Conservation (phyloP, 306 rosid species). For the Cicer yamashitae region DNA sequence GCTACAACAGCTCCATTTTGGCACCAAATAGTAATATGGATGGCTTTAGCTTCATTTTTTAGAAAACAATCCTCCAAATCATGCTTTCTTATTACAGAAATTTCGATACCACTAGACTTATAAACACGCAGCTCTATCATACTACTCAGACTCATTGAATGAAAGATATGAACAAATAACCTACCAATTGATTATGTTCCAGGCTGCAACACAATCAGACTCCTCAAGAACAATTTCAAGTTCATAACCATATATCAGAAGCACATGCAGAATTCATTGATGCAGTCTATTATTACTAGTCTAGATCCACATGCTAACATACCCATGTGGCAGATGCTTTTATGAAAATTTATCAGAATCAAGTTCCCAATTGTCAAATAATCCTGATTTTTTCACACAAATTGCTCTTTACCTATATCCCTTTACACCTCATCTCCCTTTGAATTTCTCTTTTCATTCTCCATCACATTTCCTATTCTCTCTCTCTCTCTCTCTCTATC, state of each 20-base stretch:
- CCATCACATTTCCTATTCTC: not conserved
- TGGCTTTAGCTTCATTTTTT: not conserved
- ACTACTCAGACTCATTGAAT: slow-evolving; percentile 13
- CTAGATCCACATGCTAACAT: slow-evolving; percentile 30
- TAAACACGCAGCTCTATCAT: not conserved
- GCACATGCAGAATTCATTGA: slow-evolving; percentile 28
- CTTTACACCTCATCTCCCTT: not conserved
- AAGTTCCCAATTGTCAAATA: slow-evolving; percentile 1
- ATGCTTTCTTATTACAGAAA: not conserved
- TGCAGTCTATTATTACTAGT: slow-evolving; percentile 23
- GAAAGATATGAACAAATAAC: slow-evolving; percentile 22
- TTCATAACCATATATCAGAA: slow-evolving; percentile 11
- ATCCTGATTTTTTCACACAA: not conserved
- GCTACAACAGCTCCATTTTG: slow-evolving; percentile 16
- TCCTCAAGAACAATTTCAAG: slow-evolving; percentile 22
- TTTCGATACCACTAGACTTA: not conserved
- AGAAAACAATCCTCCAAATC: slow-evolving; percentile 17
- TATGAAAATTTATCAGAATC: slow-evolving; percentile 10
- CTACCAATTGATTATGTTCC: slow-evolving; percentile 26
- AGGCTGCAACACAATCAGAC: slow-evolving; percentile 26
- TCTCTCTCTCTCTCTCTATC: too few species aligned
- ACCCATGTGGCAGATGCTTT: not conserved
- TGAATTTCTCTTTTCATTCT: not conserved
- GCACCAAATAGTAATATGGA: slow-evolving; percentile 7
- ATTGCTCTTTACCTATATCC: not conserved